Conservation (phyloP, 2,329 filamentous ascomycete genomes). For the Monilinia vaccinii-corymbosi region DNA sequence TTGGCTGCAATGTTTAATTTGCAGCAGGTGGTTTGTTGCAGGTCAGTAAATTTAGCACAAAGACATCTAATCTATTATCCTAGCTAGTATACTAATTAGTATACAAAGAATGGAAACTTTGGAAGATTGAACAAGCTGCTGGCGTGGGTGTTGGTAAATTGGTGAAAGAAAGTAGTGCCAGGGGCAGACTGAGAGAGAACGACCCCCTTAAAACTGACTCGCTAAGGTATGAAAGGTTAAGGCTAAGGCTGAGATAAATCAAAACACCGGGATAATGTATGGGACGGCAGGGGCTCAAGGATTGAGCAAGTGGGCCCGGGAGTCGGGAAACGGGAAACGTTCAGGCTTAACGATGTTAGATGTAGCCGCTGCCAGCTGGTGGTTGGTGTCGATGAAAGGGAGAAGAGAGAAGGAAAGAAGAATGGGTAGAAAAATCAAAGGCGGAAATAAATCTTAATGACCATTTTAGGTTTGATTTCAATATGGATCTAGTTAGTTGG, state of each 20-base stretch:
- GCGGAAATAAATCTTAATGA: neutral
- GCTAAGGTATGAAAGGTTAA: neutral
- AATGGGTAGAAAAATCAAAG: neutral
- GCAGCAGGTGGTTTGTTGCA: neutral
- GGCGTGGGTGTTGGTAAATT: neutral
- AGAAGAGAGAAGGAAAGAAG: neutral
- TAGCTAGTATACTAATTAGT: neutral
- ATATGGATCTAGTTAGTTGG: neutral
- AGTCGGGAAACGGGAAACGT: neutral
- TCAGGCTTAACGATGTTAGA: neutral
- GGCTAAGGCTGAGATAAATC: neutral
- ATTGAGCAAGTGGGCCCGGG: neutral
- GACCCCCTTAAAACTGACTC: neutral
- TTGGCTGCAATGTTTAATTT: neutral
- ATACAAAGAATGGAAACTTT: neutral
- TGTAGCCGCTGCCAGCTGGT: neutral
- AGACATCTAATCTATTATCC: neutral
- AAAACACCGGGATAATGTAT: neutral
- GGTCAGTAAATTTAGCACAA: neutral
- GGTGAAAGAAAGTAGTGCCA: no score
- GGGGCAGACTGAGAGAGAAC: no score
- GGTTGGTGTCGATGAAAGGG: neutral
- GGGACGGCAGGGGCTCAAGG: neutral
- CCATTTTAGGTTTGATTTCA: neutral
- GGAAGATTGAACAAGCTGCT: neutral